phyloP scores from a whole-genome alignment of 177 flowering plant genomes.

The Tripterygium wilfordii region DNA sequence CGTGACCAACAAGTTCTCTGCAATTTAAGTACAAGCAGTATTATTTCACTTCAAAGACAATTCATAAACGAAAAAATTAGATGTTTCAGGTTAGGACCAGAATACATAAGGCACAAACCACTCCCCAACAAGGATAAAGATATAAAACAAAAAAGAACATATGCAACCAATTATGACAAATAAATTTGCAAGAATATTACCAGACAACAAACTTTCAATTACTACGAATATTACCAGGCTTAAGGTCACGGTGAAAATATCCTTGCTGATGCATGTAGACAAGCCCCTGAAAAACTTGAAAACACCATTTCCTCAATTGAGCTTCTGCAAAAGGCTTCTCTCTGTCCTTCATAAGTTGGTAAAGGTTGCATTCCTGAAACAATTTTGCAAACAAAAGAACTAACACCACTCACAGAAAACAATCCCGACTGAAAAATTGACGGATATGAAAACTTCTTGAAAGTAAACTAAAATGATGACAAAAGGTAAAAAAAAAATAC shows the following conservation, averaged over 20 bases:
- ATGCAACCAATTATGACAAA: not conserved
- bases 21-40: not conserved
- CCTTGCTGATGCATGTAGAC: constrained; percentile 98
- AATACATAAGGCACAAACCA: too few relatives aligned
- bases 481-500: constrained; percentile 36
- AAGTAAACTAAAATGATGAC: too few relatives aligned
- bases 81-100: not conserved
- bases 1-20: constrained; percentile 82
- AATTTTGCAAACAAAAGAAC: not conserved
- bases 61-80: not conserved
- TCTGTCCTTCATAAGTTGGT: constrained; percentile 89
- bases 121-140: too few relatives aligned
- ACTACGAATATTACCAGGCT: constrained; percentile 62
- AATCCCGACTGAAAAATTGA: not conserved
- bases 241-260: constrained; percentile 96
- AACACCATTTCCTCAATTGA: constrained; percentile 94
- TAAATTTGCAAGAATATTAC: not conserved
- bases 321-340: constrained; percentile 68
- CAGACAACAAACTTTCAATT: not conserved
- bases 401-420: not conserved
- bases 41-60: not conserved
- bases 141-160: not conserved
- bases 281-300: constrained; percentile 98
- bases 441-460: not conserved
- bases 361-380: constrained; percentile 85